phyloP scores from a whole-genome alignment of 805 yeast species.

The Ogataea zsoltii region DNA sequence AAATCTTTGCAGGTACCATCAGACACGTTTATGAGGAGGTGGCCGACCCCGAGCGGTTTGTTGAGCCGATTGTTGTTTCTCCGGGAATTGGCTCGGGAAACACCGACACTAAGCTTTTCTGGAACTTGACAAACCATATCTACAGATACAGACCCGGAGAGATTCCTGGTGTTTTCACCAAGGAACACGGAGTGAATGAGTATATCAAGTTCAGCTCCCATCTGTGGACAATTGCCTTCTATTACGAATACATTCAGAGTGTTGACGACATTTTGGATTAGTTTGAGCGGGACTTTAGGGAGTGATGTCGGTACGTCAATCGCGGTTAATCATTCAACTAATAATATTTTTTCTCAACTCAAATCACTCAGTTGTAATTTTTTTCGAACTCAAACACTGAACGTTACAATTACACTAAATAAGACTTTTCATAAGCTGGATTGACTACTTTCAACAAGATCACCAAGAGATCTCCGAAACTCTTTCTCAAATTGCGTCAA shows the following conservation, averaged over 20 bases:
- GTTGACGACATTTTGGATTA: conserved; percentile 34
- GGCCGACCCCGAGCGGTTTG: conserved; percentile 36
- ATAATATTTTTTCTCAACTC: no score
- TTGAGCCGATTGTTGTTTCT: conserved; percentile 42
- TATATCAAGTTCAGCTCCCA: conserved; percentile 54
- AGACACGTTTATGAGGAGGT: conserved; percentile 50
- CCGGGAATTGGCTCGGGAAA: conserved; percentile 66
- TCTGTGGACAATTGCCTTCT: conserved; percentile 56
- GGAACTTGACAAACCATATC: conserved; percentile 57
- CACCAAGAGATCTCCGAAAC: no score
- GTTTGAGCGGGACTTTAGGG: no score
- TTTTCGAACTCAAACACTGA: no score
- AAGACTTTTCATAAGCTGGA: no score
- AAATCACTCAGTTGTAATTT: no score
- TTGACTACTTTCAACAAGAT: no score
- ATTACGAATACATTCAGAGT: conserved; percentile 51
- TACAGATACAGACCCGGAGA: conserved; percentile 54
- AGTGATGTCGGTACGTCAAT: no score
- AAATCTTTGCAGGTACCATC: conserved; percentile 42
- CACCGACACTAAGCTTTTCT: conserved; percentile 64
- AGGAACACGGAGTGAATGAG: conserved; percentile 69
- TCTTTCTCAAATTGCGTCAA: no score
- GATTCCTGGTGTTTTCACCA: conserved; percentile 38
- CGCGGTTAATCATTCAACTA: no score
- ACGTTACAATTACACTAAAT: no score